A percentile compares a stretch with the other conserved stretches of the same genome.
phyloP scores from a whole-genome alignment of 1,284 basidiomycete species.

The Puccinia coronata region DNA sequence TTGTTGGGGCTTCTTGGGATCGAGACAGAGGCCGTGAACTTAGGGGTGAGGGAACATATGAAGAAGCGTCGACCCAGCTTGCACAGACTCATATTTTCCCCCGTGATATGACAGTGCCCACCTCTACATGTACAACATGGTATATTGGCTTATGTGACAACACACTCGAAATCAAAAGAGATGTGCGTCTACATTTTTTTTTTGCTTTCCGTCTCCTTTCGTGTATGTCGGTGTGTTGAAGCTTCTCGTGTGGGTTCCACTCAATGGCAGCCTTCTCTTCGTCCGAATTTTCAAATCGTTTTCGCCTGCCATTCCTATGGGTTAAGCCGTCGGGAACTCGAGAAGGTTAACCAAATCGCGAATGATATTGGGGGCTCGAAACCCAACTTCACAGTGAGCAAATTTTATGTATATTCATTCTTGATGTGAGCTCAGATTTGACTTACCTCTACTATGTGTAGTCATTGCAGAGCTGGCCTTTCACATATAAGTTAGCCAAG shows the following conservation, averaged over 20 bases:
- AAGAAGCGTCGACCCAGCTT: not conserved
- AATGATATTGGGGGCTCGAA: not conserved
- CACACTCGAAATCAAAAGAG: slow-evolving; percentile 55
- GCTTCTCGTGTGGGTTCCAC: not conserved
- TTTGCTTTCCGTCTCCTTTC: slow-evolving; percentile 68
- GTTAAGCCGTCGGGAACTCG: slow-evolving; percentile 9
- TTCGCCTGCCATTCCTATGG: slow-evolving; percentile 31
- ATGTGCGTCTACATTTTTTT: not conserved
- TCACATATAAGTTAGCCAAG: slow-evolving; percentile 64
- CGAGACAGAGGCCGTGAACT: slow-evolving; percentile 73
- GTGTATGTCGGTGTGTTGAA: slow-evolving; percentile 66
- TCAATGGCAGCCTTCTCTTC: not conserved
- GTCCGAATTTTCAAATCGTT: slow-evolving; percentile 15
- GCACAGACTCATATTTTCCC: not conserved
- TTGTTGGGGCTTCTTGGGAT: slow-evolving; percentile 76
- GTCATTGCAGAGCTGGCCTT: slow-evolving; percentile 61
- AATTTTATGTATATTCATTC: not conserved
- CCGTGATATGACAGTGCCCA: slow-evolving; percentile 65
- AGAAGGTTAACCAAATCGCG: slow-evolving; percentile 14
- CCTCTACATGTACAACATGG: slow-evolving; percentile 73
- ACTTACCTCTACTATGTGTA: slow-evolving; percentile 51
- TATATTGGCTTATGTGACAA: slow-evolving; percentile 66
- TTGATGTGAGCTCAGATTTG: not conserved
- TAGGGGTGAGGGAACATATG: slow-evolving; percentile 64
- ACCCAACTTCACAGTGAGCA: slow-evolving; percentile 4